Base-by-base conservation (phyloP, 2,329 filamentous ascomycete species). In the Sphaerulina populicola region DNA sequence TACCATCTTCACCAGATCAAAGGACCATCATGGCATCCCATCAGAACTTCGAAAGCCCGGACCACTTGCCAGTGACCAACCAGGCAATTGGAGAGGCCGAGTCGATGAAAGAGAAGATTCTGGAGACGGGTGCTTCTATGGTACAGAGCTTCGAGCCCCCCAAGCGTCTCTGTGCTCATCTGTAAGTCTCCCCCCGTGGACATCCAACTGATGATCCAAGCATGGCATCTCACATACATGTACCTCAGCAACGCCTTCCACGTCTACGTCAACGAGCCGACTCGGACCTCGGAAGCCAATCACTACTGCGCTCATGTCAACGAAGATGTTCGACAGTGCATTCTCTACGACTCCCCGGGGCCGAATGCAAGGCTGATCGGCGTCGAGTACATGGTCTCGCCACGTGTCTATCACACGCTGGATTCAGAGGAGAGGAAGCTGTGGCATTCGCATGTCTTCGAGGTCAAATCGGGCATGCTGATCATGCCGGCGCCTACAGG, bases 351-450 rank as follows among this genome's bases (percentile, higher is more conserved):
- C 68, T 79, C 80, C 0, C 76, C 82, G 0, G 73, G 75, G 0
- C 74, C 79, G 6, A 77, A 79, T 23, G 87, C 87, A 0, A 78
- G 84, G 0, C 77, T 94, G 14, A 87, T 94, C 55, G 88, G 88
- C 7, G 77, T 94, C 60, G 88, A 94, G 67, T 94, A 94, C 73
- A 90, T 93, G 86, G 82, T 94, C 61, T 82, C 83, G 0, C 78
- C 81, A 0, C 72, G 74, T 3, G 71, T 93, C 0, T 94, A 83
- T 71, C 74, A 78, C 35, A 79, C 77, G 0, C 78, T 94, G 0
- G 76, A 80, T 1, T 41, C 69, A 0, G 77, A 82, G 15, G 88
- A 94, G 70, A 80, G 85, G 35, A 78, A 77, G 44, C 75, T 90
- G 1, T 94, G 88, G 88, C 88, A 94, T 69, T 83, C 80, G n/a